phyloP scores from a whole-genome alignment of 2,329 filamentous ascomycete species.

The Fusarium piperis region DNA sequence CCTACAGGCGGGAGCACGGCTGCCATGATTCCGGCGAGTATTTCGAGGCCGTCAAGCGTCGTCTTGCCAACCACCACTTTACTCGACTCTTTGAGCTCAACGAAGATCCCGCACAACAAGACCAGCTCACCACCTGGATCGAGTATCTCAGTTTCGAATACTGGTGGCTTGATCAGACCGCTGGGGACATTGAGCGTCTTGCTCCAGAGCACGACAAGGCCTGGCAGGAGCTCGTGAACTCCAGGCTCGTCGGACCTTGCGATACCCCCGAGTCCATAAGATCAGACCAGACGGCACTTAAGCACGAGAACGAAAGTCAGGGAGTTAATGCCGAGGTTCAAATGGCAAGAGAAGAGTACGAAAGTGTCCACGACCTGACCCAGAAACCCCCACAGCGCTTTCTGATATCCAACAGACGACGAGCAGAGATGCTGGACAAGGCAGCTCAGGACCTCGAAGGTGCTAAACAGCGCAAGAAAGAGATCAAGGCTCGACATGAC shows the following conservation, averaged over 20 bases:
- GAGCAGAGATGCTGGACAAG: constrained; percentile 11
- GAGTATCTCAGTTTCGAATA: constrained; percentile 49
- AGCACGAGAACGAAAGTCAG: not conserved
- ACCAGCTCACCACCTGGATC: constrained; percentile 49
- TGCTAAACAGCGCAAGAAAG: not conserved
- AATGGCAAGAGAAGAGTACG: not conserved
- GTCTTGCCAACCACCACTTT: constrained; percentile 44
- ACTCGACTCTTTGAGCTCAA: constrained; percentile 42
- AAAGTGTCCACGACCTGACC: not conserved
- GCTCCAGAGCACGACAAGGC: constrained; percentile 39
- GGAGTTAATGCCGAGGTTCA: not conserved
- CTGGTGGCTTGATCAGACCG: constrained; percentile 37
- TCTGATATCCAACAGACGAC: constrained; percentile 2
- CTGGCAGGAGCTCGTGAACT: constrained; percentile 48
- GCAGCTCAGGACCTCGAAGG: not conserved
- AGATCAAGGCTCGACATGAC: not conserved
- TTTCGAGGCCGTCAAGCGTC: constrained; percentile 37
- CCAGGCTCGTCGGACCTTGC: constrained; percentile 37
- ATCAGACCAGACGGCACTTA: too few species aligned
- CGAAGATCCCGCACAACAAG: constrained; percentile 43
- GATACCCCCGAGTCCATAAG: too few species aligned
- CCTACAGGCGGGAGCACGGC: too few species aligned
- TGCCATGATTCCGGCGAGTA: constrained; percentile 40
- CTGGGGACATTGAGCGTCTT: constrained; percentile 22
- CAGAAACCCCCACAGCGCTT: constrained; percentile 12